These are phyloP conservation scores for Ascomycota sp. DNA, from an alignment of 2,329 filamentous ascomycete species.

Conservation along the genomic window DNA sequence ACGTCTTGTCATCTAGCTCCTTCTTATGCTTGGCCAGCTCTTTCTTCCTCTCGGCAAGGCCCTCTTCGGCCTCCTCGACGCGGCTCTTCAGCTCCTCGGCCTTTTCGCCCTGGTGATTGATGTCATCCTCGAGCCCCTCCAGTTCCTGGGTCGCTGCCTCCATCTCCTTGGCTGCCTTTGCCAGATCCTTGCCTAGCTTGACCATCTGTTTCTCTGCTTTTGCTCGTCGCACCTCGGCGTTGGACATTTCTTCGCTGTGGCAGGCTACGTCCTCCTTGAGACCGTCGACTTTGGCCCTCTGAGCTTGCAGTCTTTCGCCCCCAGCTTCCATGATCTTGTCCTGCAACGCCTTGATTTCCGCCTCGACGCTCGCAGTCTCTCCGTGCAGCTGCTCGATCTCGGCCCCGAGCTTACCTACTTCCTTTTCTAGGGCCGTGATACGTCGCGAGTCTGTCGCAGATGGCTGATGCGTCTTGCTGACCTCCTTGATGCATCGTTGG, in stretches of 20 bases:
- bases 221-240: conserved; percentile 64
- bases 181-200: conserved; percentile 68
- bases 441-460: conserved; percentile 61
- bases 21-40: conserved; percentile 60
- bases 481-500: conserved; percentile 64
- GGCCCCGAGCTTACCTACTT: conserved; percentile 48
- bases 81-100: conserved; percentile 49
- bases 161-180: conserved; percentile 59
- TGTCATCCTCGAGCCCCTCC: conserved; percentile 56
- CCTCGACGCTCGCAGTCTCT: conserved; percentile 76
- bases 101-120: conserved; percentile 52
- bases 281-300: conserved; percentile 76
- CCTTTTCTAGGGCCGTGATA: conserved; percentile 50
- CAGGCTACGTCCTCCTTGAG: conserved; percentile 68
- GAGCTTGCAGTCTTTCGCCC: conserved; percentile 72
- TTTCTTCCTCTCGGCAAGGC: conserved; percentile 54
- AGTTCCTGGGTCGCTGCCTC: conserved; percentile 49
- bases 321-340: conserved; percentile 97
- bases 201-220: conserved; percentile 83
- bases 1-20: conserved; percentile 66
- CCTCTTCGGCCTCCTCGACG: conserved; percentile 64
- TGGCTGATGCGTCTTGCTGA: conserved; percentile 58
- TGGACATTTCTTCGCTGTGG: conserved; percentile 61
- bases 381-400: conserved; percentile 60
- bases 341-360: conserved; percentile 78